Base-by-base conservation (phyloP, 108 stramenopile species). In the Cyclostephanos invisitatus region DNA sequence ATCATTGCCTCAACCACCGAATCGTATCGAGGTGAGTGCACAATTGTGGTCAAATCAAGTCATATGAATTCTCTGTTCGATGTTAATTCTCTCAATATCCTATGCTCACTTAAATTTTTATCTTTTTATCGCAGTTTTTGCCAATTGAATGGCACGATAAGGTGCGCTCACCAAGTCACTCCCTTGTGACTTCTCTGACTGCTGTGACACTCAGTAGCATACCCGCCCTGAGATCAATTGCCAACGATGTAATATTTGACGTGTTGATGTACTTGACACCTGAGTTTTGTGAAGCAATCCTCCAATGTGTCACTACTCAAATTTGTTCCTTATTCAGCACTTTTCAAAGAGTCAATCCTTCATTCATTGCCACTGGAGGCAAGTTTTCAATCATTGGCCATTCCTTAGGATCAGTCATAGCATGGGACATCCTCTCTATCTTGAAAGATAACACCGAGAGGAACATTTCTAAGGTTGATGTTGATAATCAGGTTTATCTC, bases 121-220 rank as follows among this genome's bases (percentile, higher is more conserved):
- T 9, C 17, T 2, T 14, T 37, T 37, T 37, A 37, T 14, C 2
- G 2, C 36, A 61, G 79, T 83, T 95, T 20, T 46, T 97, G 12
- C 94, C 94, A 3, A 86, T 97, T 25, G 70, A 90, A 42, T 97
- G 96, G 96, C 94, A 80, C 62, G 83, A 89, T 74, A 79, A 80
- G 17, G 77, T 95, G 12, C 87, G 92, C 71, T 86, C 83, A 12
- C 77, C 83, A 2, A 83, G 72, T 46, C 82, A 75, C 59, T 68
- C 80, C 7, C 82, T 96, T 58, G 88, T 82, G 79, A 83, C 77
- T 12, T 86, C 91, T 5, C 70, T 96, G 3, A 76, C 77, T 47
- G 68, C 85, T 11, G 86, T 89, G 20, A 97, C 94, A 12, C 77
- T 97, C 7, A 59, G 64, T 14, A 88, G 87, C 2, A 88, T 97